These are phyloP conservation scores for Orbilia brochopaga DNA, from an alignment of 2,329 filamentous ascomycete species.

Conservation along the genomic window DNA sequence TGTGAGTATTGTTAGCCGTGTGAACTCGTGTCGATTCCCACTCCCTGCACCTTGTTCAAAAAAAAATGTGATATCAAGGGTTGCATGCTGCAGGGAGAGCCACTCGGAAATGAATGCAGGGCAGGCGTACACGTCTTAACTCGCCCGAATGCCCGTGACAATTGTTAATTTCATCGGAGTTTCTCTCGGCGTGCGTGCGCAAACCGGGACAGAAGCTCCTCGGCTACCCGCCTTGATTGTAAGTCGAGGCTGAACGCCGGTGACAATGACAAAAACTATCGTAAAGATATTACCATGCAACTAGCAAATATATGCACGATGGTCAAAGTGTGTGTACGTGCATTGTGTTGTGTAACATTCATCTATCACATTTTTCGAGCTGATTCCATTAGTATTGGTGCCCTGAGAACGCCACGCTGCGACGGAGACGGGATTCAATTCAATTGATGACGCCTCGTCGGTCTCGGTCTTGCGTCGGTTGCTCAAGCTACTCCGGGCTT, in stretches of 20 bases:
- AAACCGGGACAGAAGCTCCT: constrained; percentile 4
- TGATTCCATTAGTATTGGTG: too few relatives aligned
- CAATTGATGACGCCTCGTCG: background rate
- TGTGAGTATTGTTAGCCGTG: too few relatives aligned
- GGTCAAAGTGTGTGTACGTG: background rate
- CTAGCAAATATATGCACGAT: background rate
- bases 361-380: constrained; percentile 36
- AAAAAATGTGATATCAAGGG: too few relatives aligned
- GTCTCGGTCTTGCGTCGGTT: background rate
- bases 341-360: constrained; percentile 48
- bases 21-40: too few relatives aligned
- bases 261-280: too few relatives aligned
- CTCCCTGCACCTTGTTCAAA: too few relatives aligned
- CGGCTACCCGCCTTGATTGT: background rate
- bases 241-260: background rate
- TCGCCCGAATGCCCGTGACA: too few relatives aligned
- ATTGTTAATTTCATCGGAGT: background rate
- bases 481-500: too few relatives aligned
- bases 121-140: too few relatives aligned
- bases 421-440: background rate
- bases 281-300: background rate
- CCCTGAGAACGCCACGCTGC: background rate
- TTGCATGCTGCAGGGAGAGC: too few relatives aligned
- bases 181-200: constrained; percentile 2
- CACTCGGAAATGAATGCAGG: too few relatives aligned